Conservation (phyloP, 768 basidiomycete species). For the Phaeotremella skinneri region DNA sequence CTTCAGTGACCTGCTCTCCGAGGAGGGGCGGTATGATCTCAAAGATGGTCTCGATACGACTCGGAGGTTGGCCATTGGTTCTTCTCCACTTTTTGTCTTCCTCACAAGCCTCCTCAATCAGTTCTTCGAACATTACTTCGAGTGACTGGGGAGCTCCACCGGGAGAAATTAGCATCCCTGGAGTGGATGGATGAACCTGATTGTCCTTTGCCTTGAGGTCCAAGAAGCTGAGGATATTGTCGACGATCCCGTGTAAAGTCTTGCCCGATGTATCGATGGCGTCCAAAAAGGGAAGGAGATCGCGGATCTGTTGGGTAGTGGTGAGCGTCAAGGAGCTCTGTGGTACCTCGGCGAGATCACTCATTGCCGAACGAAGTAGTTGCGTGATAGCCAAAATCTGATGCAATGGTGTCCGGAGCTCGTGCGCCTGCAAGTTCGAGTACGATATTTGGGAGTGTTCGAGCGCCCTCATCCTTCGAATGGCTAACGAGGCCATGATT, state of each 20-base stretch:
- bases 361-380: conserved; percentile 38
- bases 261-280: conserved; percentile 47
- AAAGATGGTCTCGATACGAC: conserved; percentile 42
- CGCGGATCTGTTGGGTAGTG: conserved; percentile 36
- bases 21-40: conserved; percentile 44
- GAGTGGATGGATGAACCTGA: conserved; percentile 5
- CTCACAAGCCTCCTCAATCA: conserved; percentile 32
- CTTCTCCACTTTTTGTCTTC: conserved; percentile 27
- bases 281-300: conserved; percentile 43
- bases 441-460: conserved; percentile 47
- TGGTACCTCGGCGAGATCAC: conserved; percentile 30
- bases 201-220: conserved; percentile 36
- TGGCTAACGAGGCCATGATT: conserved; percentile 35
- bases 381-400: conserved; percentile 47
- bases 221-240: conserved; percentile 49
- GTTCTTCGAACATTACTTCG: conserved; percentile 42
- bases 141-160: conserved; percentile 25
- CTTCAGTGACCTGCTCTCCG: conserved; percentile 42
- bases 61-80: conserved; percentile 24
- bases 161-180: conserved; percentile 10
- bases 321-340: conserved; percentile 11
- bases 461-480: conserved; percentile 34
- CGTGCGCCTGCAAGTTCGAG: conserved; percentile 47
- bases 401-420: conserved; percentile 47
- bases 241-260: conserved; percentile 45